Conservation (phyloP, 2,329 filamentous ascomycete species). For the Cladosporium halotolerans region DNA sequence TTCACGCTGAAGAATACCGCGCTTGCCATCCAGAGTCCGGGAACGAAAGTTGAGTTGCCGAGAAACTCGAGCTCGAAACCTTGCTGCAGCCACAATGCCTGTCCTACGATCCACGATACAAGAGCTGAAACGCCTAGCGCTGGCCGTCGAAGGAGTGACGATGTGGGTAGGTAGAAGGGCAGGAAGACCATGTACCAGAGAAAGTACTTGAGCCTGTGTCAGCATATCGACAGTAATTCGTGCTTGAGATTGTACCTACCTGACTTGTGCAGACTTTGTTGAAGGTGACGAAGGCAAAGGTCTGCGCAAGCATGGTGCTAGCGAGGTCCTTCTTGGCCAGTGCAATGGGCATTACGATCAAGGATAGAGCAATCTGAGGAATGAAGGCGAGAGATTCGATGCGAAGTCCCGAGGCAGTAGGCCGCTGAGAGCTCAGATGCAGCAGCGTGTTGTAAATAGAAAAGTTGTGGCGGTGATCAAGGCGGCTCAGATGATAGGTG, state of each 20-base stretch:
- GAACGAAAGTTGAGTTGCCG: constrained; percentile 75
- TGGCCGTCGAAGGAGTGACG: constrained; percentile 60
- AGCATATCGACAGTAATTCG: constrained; percentile 2
- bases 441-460: constrained; percentile 90
- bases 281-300: constrained; percentile 93
- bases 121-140: constrained; percentile 59
- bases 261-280: constrained; percentile 99
- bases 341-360: constrained; percentile 66
- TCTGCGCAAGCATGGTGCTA: constrained; percentile 84
- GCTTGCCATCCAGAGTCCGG: constrained; percentile 71
- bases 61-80: constrained; percentile 50
- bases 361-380: constrained; percentile 77
- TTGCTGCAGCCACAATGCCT: constrained; percentile 50
- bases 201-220: constrained; percentile 63
- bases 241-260: constrained; percentile 47
- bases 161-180: constrained; percentile 80
- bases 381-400: constrained; percentile 81
- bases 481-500: constrained; percentile 83
- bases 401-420: constrained; percentile 35
- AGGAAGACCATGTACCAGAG: constrained; percentile 95
- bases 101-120: constrained; percentile 66
- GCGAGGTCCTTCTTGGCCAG: constrained; percentile 77
- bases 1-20: constrained; percentile 79
- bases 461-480: constrained; percentile 98
- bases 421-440: constrained; percentile 70